phyloP scores from a whole-genome alignment of 768 basidiomycete genomes.

The Boletus tomentosulus region DNA sequence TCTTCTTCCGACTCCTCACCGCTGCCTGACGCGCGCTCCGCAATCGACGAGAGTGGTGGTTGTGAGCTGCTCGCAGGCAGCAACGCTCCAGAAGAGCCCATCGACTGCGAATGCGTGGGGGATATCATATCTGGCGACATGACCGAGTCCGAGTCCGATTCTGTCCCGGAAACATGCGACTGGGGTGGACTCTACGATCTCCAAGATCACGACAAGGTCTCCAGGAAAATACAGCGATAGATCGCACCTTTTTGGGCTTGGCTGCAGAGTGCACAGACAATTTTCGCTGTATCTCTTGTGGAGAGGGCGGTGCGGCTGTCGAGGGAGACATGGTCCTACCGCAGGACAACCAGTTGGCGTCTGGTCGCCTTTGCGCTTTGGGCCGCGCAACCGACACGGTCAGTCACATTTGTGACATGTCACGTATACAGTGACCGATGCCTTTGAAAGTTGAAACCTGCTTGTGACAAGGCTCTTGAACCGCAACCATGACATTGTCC shows the following conservation, averaged over 20 bases:
- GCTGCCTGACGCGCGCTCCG: constrained; percentile 64
- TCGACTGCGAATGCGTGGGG: constrained; percentile 34
- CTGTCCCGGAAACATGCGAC: constrained; percentile 60
- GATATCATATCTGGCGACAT: constrained; percentile 50
- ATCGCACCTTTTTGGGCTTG: constrained; percentile 45
- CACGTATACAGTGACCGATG: background rate
- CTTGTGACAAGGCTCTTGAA: constrained; percentile 3
- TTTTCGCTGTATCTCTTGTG: constrained; percentile 83
- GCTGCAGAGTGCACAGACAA: constrained; percentile 70
- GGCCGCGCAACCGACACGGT: constrained; percentile 15
- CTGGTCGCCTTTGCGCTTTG: constrained; percentile 1
- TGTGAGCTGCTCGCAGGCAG: constrained; percentile 34
- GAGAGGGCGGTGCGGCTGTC: constrained; percentile 60
- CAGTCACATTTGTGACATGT: constrained; percentile 23
- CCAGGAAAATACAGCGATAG: background rate
- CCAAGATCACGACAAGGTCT: constrained; percentile 15
- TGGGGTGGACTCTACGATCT: constrained; percentile 29
- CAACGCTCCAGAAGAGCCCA: constrained; percentile 27
- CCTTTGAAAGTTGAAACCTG: constrained; percentile 1
- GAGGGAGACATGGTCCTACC: constrained; percentile 25
- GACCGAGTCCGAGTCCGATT: constrained; percentile 83
- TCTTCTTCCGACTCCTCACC: constrained; percentile 80
- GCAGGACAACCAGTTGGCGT: constrained; percentile 8
- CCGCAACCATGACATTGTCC: constrained; percentile 48
- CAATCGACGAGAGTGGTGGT: constrained; percentile 70